phyloP scores from a whole-genome alignment of 1,284 basidiomycete species.

The Pseudozyma sp. region DNA sequence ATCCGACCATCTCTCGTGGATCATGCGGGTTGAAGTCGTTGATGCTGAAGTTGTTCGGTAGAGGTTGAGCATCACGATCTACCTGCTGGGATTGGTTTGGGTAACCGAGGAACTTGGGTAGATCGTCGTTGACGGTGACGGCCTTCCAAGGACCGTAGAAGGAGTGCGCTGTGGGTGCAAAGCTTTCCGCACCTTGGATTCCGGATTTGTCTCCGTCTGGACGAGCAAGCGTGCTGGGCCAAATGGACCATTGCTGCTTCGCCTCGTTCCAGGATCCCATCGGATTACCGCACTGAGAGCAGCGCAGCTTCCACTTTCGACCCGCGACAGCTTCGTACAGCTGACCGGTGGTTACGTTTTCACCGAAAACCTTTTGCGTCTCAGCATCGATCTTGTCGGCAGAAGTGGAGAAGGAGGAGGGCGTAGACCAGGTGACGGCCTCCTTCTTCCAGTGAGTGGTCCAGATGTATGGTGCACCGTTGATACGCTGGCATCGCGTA shows the following conservation, averaged over 20 bases:
- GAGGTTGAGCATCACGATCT: conserved; percentile 27
- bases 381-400: conserved; percentile 5
- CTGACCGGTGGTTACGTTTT: conserved; percentile 21
- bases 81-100: conserved; percentile 40
- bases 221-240: conserved; percentile 51
- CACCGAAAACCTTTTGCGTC: conserved; percentile 18
- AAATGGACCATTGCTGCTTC: conserved; percentile 59
- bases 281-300: conserved; percentile 58
- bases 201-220: conserved; percentile 28
- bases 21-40: conserved; percentile 48
- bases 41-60: conserved; percentile 23
- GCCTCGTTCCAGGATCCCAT: conserved; percentile 58
- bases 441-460: conserved; percentile 57
- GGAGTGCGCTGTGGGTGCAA: conserved; percentile 32
- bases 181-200: conserved; percentile 16
- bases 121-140: conserved; percentile 26
- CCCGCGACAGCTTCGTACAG: conserved; percentile 52
- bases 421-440: conserved; percentile 52
- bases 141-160: conserved; percentile 49
- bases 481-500: conserved; percentile 60
- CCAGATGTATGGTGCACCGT: conserved; percentile 60
- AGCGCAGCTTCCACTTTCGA: conserved; percentile 60
- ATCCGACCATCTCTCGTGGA: conserved; percentile 65
- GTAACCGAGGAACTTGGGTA: conserved; percentile 44
- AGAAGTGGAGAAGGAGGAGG: conserved; percentile 1